Conservation (phyloP, 768 basidiomycete species). For the Bullera alba region DNA sequence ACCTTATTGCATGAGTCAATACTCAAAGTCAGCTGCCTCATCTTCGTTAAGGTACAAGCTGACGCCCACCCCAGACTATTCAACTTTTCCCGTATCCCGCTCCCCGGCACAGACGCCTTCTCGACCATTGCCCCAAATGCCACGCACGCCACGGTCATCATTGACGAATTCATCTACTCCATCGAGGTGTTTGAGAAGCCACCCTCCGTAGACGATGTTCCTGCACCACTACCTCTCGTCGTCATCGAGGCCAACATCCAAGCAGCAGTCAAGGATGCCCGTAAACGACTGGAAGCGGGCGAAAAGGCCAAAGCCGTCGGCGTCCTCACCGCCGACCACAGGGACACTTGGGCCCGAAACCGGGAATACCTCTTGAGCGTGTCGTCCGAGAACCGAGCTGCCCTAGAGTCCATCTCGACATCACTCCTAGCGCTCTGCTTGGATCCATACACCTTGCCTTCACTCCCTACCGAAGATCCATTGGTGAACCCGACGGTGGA, state of each 20-base stretch:
- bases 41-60: too few relatives aligned
- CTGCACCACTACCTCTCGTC: constrained; percentile 43
- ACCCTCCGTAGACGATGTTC: constrained; percentile 41
- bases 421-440: constrained; percentile 74
- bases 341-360: constrained; percentile 82
- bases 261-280: constrained; percentile 57
- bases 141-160: constrained; percentile 61
- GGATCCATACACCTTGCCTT: constrained; percentile 60
- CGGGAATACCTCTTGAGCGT: constrained; percentile 62
- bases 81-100: constrained; percentile 70
- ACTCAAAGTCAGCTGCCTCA: constrained; percentile 47
- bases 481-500: constrained; percentile 51
- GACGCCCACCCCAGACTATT: constrained; percentile 50
- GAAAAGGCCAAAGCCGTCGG: constrained; percentile 61
- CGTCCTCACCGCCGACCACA: constrained; percentile 66
- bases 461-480: constrained; percentile 32
- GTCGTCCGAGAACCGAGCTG: constrained; percentile 59
- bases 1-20: constrained; percentile 51
- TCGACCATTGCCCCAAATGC: constrained; percentile 51
- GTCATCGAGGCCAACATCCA: constrained; percentile 52
- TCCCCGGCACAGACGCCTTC: constrained; percentile 59
- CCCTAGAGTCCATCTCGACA: constrained; percentile 60
- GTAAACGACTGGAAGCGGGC: constrained; percentile 51
- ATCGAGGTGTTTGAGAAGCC: constrained; percentile 58
- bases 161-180: constrained; percentile 72